Conservation (phyloP, 2,329 filamentous ascomycete species). For the Zymoseptoria crescenta region DNA sequence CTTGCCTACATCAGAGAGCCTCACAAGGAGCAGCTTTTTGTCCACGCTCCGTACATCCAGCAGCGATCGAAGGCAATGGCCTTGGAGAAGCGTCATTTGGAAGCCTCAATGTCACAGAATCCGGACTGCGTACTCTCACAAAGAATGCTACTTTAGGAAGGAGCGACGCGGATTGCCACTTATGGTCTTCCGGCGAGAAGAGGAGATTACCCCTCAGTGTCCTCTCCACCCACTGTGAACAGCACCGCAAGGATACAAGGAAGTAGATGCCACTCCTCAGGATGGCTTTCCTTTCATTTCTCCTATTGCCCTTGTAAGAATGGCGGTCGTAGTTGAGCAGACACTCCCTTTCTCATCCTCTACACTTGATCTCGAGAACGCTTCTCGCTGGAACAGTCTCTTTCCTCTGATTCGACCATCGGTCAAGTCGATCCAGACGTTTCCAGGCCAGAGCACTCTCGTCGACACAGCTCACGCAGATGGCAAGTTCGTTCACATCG, state of each 20-base stretch:
- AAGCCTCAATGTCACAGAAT: background rate
- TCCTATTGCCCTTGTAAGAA: constrained; percentile 8
- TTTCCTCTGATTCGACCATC: constrained; percentile 29
- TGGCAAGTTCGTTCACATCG: constrained; percentile 23
- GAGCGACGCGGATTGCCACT: background rate
- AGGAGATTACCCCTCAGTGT: background rate
- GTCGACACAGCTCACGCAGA: constrained; percentile 24
- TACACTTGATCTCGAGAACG: constrained; percentile 25
- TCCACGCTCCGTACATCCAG: background rate
- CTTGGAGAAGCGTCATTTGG: too few relatives aligned
- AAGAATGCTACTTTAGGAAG: background rate
- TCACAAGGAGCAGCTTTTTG: background rate
- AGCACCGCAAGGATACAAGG: background rate
- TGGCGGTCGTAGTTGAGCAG: constrained; percentile 32
- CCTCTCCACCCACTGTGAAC: background rate
- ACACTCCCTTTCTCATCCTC: constrained; percentile 27
- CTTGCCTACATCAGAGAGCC: background rate
- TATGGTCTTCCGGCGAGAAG: background rate
- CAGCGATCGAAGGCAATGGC: too few relatives aligned
- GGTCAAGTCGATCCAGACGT: constrained; percentile 20
- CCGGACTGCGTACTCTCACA: background rate
- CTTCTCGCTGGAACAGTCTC: constrained; percentile 27
- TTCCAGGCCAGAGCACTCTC: constrained; percentile 26
- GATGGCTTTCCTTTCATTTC: background rate
- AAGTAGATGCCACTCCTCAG: background rate